Evolutionary conservation across 2,329 filamentous ascomycete genomes (phyloP).

Genomic region (Diaporthe humulicola): DNA sequence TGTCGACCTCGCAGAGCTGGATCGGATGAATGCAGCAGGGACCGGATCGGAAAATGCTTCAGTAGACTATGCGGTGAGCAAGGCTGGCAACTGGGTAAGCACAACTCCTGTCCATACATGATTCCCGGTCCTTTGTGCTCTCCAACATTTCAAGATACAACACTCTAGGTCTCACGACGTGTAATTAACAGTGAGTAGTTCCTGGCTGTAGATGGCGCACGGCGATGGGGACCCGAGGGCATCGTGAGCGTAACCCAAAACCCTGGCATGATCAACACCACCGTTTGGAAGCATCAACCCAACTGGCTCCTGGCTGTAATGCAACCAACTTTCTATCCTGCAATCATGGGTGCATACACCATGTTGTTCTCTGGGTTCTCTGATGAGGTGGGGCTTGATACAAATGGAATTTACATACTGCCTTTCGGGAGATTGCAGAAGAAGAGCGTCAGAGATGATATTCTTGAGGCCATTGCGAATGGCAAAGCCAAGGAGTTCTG

Average conservation of each 20-base stretch:
- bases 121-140: too few species aligned
- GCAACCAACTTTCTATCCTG: constrained; percentile 30
- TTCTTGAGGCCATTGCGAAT: constrained; percentile 28
- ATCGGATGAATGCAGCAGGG: constrained; percentile 26
- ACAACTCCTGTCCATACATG: too few species aligned
- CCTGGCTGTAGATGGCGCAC: constrained; percentile 33
- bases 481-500: constrained; percentile 36
- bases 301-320: constrained; percentile 32
- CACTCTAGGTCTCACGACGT: too few species aligned
- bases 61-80: constrained; percentile 35
- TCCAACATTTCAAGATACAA: too few species aligned
- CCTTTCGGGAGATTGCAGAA: constrained; percentile 36
- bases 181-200: not conserved
- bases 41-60: constrained; percentile 29
- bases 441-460: constrained; percentile 31
- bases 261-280: constrained; percentile 38
- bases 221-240: constrained; percentile 32
- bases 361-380: constrained; percentile 37
- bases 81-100: constrained; percentile 33
- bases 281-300: constrained; percentile 36
- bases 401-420: constrained; percentile 37
- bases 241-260: constrained; percentile 38
- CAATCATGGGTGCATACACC: constrained; percentile 35
- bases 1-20: constrained; percentile 33
- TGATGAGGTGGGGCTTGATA: constrained; percentile 24